Evolutionary conservation across 2,329 filamentous ascomycete genomes (phyloP), one percentile per base, ranked within the genome.

Genomic region (Fusarium torulosum): DNA sequence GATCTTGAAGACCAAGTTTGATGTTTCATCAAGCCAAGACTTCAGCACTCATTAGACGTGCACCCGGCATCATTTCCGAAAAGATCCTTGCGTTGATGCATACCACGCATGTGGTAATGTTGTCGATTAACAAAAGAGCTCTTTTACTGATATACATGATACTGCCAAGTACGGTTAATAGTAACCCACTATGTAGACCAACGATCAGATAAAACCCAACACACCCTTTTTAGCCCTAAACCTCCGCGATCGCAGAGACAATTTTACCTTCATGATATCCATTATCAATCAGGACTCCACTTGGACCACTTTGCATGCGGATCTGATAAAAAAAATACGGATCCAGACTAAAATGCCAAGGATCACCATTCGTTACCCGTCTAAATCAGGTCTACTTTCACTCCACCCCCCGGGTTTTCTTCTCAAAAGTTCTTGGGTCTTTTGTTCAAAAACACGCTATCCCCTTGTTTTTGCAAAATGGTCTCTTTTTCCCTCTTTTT

Each of bases 221-320:
- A 41, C 35, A 29, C 19, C 33, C 29, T 20, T 23, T 38, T 23
- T 37, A 45, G 15, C 40, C 37, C 55, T 33, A 45, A 59, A 64
- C 43, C 66, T 63, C 57, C 45, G 53, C 25, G 27, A 63, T 63
- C 42, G 56, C 53, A 66, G 35, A 42, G 37, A 33, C 45, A 25
- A 46, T 37, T 53, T 53, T 53, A 35, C 58, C 23, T 25, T 53
- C 46, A 46, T 20, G 33, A 61, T 57, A 68, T 59, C 35, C 56
- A 66, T 69, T 69, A 66, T 68, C 65, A 68, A 68, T 65, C 65
- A 55, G 49, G 35, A 38, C 44, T 41, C 65, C 65, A 67, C 65
- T 57, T 35, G 19, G 31, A 11, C 60, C 41, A 47, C 51, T 50
- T 52, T 41, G 27, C 20, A 35, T 46, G 54, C 65, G 65, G 65